These are phyloP conservation scores for Diaporthe australafricana DNA, from an alignment of 2,329 filamentous ascomycete genomes.

Conservation along the genomic window DNA sequence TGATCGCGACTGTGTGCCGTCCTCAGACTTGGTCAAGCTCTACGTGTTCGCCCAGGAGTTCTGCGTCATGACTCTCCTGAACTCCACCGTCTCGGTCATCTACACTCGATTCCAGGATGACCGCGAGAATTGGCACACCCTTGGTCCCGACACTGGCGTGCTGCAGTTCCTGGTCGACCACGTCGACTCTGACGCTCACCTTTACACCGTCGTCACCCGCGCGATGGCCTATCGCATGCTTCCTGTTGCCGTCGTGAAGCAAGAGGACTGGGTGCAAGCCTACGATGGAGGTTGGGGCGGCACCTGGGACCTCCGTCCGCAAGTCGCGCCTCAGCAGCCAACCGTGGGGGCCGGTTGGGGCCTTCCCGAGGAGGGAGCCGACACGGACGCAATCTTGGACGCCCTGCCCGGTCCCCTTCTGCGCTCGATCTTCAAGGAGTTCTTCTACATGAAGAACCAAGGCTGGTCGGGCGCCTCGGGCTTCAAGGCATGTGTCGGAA, in stretches of 20 bases:
- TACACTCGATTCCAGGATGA: not conserved
- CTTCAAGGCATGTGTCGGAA: not conserved
- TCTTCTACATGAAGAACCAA: not conserved
- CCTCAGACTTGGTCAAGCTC: not conserved
- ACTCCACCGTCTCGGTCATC: not conserved
- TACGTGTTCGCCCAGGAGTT: slow-evolving; percentile 1
- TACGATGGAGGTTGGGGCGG: not conserved
- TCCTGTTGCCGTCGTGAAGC: not conserved
- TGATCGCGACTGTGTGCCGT: not conserved
- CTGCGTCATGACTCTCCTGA: not conserved
- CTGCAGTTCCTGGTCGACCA: not conserved
- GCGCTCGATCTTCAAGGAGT: not conserved
- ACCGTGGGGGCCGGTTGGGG: not conserved
- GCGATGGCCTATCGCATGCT: not conserved
- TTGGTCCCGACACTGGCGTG: not conserved
- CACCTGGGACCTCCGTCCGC: too few relatives aligned
- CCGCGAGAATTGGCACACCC: not conserved
- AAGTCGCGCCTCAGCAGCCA: too few relatives aligned
- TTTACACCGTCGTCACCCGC: not conserved
- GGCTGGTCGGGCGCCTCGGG: not conserved
- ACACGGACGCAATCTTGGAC: not conserved
- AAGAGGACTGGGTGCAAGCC: not conserved
- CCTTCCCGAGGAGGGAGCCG: not conserved
- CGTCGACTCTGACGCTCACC: not conserved
- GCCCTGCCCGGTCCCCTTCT: not conserved